These are phyloP conservation scores for Hemerocallis citrina DNA, from an alignment of 106 monocot genomes.

Conservation along the genomic window DNA sequence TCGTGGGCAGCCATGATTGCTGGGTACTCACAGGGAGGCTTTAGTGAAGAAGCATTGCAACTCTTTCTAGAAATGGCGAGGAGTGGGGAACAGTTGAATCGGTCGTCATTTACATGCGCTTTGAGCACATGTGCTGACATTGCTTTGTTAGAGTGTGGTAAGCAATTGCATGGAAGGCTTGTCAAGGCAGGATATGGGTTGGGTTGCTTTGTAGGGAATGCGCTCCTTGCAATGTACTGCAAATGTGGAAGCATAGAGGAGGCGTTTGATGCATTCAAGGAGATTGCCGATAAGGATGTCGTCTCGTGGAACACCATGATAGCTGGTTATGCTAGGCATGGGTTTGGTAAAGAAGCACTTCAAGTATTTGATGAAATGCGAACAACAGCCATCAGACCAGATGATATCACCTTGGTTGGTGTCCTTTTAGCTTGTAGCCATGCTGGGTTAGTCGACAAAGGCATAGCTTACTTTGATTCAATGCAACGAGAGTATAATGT, in stretches of 20 bases:
- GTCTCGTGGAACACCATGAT: conserved; percentile 82
- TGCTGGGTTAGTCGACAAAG: conserved; percentile 49
- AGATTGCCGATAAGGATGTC: conserved; percentile 51
- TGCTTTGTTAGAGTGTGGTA: conserved; percentile 51
- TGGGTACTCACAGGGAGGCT: conserved; percentile 46
- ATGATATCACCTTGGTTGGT: conserved; percentile 59
- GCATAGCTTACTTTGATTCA: conserved; percentile 44
- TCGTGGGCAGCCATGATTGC: conserved; percentile 73
- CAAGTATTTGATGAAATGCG: conserved; percentile 50
- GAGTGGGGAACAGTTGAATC: conserved; percentile 28
- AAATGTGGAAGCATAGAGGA: conserved; percentile 67
- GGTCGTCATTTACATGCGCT: conserved; percentile 52
- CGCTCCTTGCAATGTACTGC: conserved; percentile 67
- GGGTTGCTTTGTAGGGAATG: conserved; percentile 72
- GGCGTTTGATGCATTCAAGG: conserved; percentile 41
- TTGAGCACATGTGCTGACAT: conserved; percentile 65
- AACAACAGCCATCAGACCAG: conserved; percentile 26
- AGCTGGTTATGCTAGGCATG: conserved; percentile 59
- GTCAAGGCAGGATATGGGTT: conserved; percentile 56
- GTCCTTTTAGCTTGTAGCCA: conserved; percentile 71
- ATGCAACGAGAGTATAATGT: conserved; percentile 51
- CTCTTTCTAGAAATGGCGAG: conserved; percentile 55
- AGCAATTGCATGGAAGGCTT: conserved; percentile 62
- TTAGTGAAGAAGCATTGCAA: conserved; percentile 39
- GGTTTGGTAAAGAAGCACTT: conserved; percentile 54